A percentile compares a stretch with the other conserved stretches of the same genome.
Evolutionary conservation across 805 yeast species (phyloP).

Genomic region (Candida vartiovaarae): DNA sequence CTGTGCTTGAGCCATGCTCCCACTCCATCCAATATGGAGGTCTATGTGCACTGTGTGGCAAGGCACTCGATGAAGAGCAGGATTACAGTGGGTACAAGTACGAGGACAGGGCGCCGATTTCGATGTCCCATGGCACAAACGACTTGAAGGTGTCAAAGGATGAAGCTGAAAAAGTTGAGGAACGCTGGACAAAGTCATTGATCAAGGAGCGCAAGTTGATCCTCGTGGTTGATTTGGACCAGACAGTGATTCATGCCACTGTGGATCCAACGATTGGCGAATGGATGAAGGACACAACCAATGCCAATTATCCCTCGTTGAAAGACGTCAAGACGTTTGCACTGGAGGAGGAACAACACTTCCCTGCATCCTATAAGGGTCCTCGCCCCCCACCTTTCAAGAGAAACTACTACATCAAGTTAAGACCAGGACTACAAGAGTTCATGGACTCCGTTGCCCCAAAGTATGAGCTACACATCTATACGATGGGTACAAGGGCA

Average conservation of each 20-base stretch:
- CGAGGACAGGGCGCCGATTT: slow-evolving; percentile 71
- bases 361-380: slow-evolving; percentile 54
- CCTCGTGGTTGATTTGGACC: slow-evolving; percentile 93
- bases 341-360: slow-evolving; percentile 64
- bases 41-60: slow-evolving; percentile 88
- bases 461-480: slow-evolving; percentile 83
- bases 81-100: slow-evolving; percentile 58
- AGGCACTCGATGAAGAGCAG: slow-evolving; percentile 58
- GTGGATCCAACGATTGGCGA: slow-evolving; percentile 96
- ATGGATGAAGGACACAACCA: slow-evolving; percentile 83
- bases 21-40: slow-evolving; percentile 95
- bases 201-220: slow-evolving; percentile 62
- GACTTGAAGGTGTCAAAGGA: slow-evolving; percentile 75
- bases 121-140: slow-evolving; percentile 85
- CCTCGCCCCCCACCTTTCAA: slow-evolving; percentile 43
- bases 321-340: slow-evolving; percentile 75
- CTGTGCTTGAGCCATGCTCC: slow-evolving; percentile 74
- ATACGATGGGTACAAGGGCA: slow-evolving; percentile 96
- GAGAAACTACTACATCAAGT: slow-evolving; percentile 88
- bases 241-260: slow-evolving; percentile 95
- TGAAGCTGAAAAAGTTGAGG: slow-evolving; percentile 84
- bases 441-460: slow-evolving; percentile 61
- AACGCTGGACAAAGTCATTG: slow-evolving; percentile 53
- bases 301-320: slow-evolving; percentile 80
- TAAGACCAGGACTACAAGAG: slow-evolving; percentile 77